Evolutionary conservation across 768 basidiomycete genomes (phyloP).

Genomic region (Gloeophyllum trabeum): DNA sequence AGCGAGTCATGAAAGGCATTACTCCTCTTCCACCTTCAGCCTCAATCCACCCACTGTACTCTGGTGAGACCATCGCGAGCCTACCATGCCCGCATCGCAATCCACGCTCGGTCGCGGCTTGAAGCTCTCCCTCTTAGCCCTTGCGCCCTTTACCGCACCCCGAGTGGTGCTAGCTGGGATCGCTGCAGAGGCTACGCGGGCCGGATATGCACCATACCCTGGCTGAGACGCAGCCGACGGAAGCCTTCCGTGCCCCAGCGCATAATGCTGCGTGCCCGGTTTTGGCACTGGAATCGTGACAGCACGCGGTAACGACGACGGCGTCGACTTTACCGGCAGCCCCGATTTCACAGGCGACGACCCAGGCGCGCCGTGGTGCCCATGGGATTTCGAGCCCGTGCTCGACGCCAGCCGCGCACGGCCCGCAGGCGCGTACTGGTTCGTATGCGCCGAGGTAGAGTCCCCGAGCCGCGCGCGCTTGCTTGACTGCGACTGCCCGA

Average conservation of each 20-base stretch:
- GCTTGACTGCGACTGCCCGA: slow-evolving; percentile 40
- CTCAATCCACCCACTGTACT: slow-evolving; percentile 20
- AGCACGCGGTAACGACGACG: slow-evolving; percentile 19
- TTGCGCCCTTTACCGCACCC: slow-evolving; percentile 36
- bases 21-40: slow-evolving; percentile 34
- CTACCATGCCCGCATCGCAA: slow-evolving; percentile 9
- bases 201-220: slow-evolving; percentile 8
- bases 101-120: slow-evolving; percentile 73
- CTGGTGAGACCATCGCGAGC: too few relatives aligned
- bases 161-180: slow-evolving; percentile 6
- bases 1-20: too few relatives aligned
- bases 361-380: not conserved
- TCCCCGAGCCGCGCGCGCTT: slow-evolving; percentile 54
- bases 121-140: slow-evolving; percentile 70
- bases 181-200: slow-evolving; percentile 4
- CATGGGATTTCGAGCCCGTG: not conserved
- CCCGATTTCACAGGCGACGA: not conserved
- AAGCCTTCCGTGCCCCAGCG: slow-evolving; percentile 40
- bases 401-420: slow-evolving; percentile 2
- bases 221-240: slow-evolving; percentile 21
- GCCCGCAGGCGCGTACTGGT: slow-evolving; percentile 2
- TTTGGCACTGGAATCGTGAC: slow-evolving; percentile 40
- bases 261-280: slow-evolving; percentile 39
- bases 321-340: not conserved
- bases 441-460: slow-evolving; percentile 11